Base-by-base conservation (phyloP, 257 asterid species). In the Oldenlandia corymbosa region DNA sequence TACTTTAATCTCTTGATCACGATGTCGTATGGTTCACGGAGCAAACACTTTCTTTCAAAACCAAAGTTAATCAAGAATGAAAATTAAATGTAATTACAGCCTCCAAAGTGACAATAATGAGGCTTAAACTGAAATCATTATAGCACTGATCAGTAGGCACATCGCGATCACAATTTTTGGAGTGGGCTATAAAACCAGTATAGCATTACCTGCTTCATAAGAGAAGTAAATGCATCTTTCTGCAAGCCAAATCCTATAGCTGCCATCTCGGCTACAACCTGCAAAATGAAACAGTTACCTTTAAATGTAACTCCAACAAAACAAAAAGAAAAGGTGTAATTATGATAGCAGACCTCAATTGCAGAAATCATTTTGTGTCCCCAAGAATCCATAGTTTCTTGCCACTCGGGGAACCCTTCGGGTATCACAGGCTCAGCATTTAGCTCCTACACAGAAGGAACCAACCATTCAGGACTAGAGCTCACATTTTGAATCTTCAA, bases 201-300 rank as follows among this genome's bases (percentile, higher is more conserved):
- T 10, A n/a, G 18, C 65, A 73, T 53, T 56, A 93, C 99, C 97
- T 84, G 91, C 79, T 84, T 84, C 99, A 93, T 93, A 52, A 87
- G 80, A 79, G 96, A 93, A 73, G 96, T 87, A 71, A 93, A 93
- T 50, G 99, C 95, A 75, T 87, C 97, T 78, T 78, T 89, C 58
- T 85, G 74, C 79, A 93, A 79, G 65, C 95, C 99, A 84, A 92
- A 92, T 34, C 99, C 99, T 64, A 87, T 80, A 8, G 97, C 99
- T 28, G 96, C 99, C 97, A 92, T 87, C 80, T 92, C 97, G 63
- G 97, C 95, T 78, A 90, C 97, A 57, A 68, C 89, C 99, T 93
- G 74, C 66, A 56, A 73, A 70, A 72, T 39, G 68, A 20, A 54
- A 47, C 5, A 55, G 61, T 54, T 18, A 17, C 21, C 43, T 36